Evolutionary conservation across 345 rosid species (phyloP).

Genomic region (Conringia planisiliqua): DNA sequence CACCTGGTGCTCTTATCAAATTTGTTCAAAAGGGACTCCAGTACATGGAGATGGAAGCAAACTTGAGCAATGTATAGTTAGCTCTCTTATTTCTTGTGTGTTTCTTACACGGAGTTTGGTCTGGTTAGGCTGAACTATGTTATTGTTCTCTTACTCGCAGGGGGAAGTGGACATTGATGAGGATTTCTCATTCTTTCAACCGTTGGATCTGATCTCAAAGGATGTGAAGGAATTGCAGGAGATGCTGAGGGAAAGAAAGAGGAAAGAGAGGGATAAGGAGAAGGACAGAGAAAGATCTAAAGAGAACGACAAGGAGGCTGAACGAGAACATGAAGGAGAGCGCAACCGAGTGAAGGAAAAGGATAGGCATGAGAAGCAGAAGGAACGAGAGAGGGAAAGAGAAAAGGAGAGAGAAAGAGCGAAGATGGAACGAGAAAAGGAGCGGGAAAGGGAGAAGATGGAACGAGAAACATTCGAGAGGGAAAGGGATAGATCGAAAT

Average conservation of each 20-base stretch:
- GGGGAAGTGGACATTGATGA: constrained; percentile 77
- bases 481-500: constrained; percentile 56
- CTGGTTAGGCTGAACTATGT: neutral
- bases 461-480: constrained; percentile 52
- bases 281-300: constrained; percentile 53
- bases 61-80: constrained; percentile 62
- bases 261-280: constrained; percentile 64
- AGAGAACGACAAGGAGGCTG: constrained; percentile 47
- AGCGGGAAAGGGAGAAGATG: constrained; percentile 22
- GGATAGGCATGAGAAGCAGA: constrained; percentile 68
- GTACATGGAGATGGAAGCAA: constrained; percentile 98
- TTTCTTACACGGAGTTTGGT: neutral
- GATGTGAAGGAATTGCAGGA: constrained; percentile 73
- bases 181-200: constrained; percentile 95
- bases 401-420: constrained; percentile 72
- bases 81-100: neutral
- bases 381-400: constrained; percentile 48
- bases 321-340: constrained; percentile 57
- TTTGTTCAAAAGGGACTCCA: constrained; percentile 94
- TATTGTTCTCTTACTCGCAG: constrained; percentile 36
- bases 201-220: constrained; percentile 92
- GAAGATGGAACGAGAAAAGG: constrained; percentile 48
- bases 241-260: constrained; percentile 75
- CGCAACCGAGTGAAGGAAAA: constrained; percentile 61
- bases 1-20: constrained; percentile 89